phyloP scores from a whole-genome alignment of 2,329 filamentous ascomycete species.

The Corynespora cassiicola region DNA sequence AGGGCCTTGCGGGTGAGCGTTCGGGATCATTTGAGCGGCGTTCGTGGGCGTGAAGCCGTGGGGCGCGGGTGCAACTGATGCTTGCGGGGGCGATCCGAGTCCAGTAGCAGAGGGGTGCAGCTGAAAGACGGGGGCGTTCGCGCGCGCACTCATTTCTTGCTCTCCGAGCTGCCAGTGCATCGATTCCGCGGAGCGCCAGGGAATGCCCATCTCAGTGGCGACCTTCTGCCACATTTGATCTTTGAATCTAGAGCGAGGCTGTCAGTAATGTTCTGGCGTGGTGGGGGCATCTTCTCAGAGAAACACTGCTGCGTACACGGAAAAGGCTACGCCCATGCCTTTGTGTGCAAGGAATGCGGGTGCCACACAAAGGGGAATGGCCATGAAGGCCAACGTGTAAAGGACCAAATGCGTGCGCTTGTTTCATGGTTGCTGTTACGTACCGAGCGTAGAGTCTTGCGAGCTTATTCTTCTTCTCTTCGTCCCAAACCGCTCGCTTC shows the following conservation, averaged over 20 bases:
- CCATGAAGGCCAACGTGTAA: neutral
- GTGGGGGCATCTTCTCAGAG: neutral
- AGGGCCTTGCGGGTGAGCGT: constrained; percentile 25
- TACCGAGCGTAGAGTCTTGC: constrained; percentile 94
- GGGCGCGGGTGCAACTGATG: constrained; percentile 29
- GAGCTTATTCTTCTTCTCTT: constrained; percentile 96
- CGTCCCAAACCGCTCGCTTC: constrained; percentile 91
- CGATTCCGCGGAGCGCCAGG: constrained; percentile 93
- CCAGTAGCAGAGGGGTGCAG: constrained; percentile 48
- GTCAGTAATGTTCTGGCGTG: constrained; percentile 26
- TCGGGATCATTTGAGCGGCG: constrained; percentile 42
- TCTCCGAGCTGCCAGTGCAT: constrained; percentile 99
- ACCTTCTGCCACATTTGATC: constrained; percentile 98
- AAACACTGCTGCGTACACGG: constrained; percentile 14
- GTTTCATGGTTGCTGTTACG: too few relatives aligned
- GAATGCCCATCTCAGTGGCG: constrained; percentile 91
- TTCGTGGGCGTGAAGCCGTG: constrained; percentile 48
- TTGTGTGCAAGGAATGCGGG: too few relatives aligned
- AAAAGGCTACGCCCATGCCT: neutral
- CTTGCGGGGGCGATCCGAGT: constrained; percentile 37
- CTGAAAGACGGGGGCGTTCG: constrained; percentile 86
- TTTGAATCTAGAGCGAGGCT: constrained; percentile 75
- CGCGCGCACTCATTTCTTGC: constrained; percentile 89
- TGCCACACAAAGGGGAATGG: constrained; percentile 11
- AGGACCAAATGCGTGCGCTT: constrained; percentile 10